Percentiles rank a stretch among this genome's conserved stretches.
These are phyloP conservation scores for Phanerochaete carnosa DNA, from an alignment of 768 basidiomycete species.

Conservation along the genomic window DNA sequence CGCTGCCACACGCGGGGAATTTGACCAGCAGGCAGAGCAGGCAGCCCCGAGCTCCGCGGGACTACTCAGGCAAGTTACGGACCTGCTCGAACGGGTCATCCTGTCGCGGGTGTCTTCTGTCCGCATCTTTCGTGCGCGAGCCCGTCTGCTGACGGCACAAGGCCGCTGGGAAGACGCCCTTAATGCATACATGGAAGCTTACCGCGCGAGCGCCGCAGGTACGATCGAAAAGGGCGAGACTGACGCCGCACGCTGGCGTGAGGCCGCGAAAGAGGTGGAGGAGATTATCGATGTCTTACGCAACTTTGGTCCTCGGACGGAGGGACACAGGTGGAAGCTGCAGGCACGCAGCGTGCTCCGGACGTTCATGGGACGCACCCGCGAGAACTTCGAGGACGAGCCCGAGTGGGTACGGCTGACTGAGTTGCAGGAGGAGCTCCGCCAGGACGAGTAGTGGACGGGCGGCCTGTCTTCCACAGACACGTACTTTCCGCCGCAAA, in stretches of 20 bases:
- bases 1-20: slow-evolving; percentile 66
- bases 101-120: slow-evolving; percentile 78
- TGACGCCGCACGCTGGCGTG: slow-evolving; percentile 65
- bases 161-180: slow-evolving; percentile 72
- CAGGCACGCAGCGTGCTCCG: slow-evolving; percentile 85
- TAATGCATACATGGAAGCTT: slow-evolving; percentile 82
- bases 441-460: slow-evolving; percentile 19
- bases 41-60: slow-evolving; percentile 33
- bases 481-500: not conserved
- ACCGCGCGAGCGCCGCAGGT: slow-evolving; percentile 64
- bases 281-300: slow-evolving; percentile 81
- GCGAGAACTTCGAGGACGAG: slow-evolving; percentile 78
- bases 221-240: slow-evolving; percentile 66
- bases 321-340: slow-evolving; percentile 69
- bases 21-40: slow-evolving; percentile 16
- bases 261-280: slow-evolving; percentile 74
- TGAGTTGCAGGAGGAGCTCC: slow-evolving; percentile 58
- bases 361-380: slow-evolving; percentile 85
- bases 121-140: slow-evolving; percentile 81
- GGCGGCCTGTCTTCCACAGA: not conserved
- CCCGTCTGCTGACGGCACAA: slow-evolving; percentile 74
- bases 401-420: slow-evolving; percentile 74
- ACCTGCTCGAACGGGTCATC: slow-evolving; percentile 75
- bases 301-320: slow-evolving; percentile 76
- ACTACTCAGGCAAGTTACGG: slow-evolving; percentile 60